Conservation (phyloP, 176 grass and related monocot species). For the Dendrocalamus sinicus region DNA sequence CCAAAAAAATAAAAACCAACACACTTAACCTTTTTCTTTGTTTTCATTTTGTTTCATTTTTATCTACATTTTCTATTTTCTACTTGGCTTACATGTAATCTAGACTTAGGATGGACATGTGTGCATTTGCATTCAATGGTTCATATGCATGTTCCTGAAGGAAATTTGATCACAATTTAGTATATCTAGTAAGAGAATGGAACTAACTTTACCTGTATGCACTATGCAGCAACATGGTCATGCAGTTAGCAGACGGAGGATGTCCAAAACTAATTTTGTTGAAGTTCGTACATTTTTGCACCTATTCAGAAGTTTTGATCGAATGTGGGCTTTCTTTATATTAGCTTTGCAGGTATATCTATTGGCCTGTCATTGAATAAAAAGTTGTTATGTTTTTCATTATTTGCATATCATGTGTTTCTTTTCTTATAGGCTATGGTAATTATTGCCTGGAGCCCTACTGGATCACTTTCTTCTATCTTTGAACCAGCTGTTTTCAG, state of each 20-base stretch:
- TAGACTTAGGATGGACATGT: not conserved
- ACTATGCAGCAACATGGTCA: slow-evolving; percentile 51
- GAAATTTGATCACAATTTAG: slow-evolving; percentile 32
- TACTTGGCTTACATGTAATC: not conserved
- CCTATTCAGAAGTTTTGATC: slow-evolving; percentile 96
- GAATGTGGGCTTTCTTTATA: slow-evolving; percentile 97
- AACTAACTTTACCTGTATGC: slow-evolving; percentile 36
- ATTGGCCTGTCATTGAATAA: slow-evolving; percentile 25
- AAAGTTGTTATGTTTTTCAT: slow-evolving; percentile 29
- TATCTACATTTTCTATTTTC: not conserved
- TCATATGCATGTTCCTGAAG: not conserved
- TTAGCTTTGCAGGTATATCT: slow-evolving; percentile 83
- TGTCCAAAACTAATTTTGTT: slow-evolving; percentile 98
- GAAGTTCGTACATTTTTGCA: slow-evolving; percentile 99
- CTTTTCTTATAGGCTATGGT: slow-evolving; percentile 77
- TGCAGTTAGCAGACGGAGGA: slow-evolving; percentile 40
- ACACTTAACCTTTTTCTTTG: not conserved
- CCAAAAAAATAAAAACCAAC: not conserved
- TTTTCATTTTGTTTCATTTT: not conserved
- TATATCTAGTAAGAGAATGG: slow-evolving; percentile 14
- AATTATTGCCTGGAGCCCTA: slow-evolving; percentile 92
- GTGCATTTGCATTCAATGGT: slow-evolving; percentile 17
- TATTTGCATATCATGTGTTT: slow-evolving; percentile 37
- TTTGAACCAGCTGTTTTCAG: slow-evolving; percentile 79
- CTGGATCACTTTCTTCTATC: slow-evolving; percentile 63